Percentiles rank a stretch among this genome's conserved stretches.
Evolutionary conservation across 345 rosid species (phyloP).

Genomic region (Pugionium cornutum): DNA sequence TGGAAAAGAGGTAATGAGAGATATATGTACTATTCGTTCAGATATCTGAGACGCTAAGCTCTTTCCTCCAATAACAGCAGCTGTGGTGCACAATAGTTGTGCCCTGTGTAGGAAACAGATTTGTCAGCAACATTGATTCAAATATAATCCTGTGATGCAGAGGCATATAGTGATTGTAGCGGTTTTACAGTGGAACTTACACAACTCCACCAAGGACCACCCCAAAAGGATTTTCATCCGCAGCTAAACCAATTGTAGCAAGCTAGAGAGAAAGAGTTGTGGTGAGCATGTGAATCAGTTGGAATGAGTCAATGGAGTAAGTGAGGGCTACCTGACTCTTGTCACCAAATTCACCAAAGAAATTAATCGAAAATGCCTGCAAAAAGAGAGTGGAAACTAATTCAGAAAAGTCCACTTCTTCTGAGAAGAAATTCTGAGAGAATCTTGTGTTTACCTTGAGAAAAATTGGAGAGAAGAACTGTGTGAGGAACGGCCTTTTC

Average conservation of each 20-base stretch:
- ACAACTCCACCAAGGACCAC: constrained; percentile 89
- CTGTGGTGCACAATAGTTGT: constrained; percentile 85
- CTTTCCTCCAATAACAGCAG: constrained; percentile 97
- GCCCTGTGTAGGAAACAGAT: constrained; percentile 52
- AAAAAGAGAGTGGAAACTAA: constrained; percentile 25
- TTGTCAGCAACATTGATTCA: constrained; percentile 16
- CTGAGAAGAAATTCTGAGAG: neutral
- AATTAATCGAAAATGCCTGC: constrained; percentile 96
- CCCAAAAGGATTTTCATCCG: constrained; percentile 91
- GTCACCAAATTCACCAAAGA: constrained; percentile 99
- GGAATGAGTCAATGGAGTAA: neutral
- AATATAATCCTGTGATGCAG: neutral
- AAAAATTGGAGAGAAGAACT: constrained; percentile 85
- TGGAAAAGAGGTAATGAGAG: neutral
- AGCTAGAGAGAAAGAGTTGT: constrained; percentile 52
- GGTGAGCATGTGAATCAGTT: constrained; percentile 25
- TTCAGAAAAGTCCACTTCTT: neutral
- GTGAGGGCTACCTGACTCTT: constrained; percentile 80
- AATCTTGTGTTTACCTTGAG: constrained; percentile 59
- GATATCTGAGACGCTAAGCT: constrained; percentile 98
- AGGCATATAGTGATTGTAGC: neutral
- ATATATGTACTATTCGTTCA: constrained; percentile 57
- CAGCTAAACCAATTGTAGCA: constrained; percentile 95
- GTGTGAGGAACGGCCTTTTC: constrained; percentile 66
- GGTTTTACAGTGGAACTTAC: constrained; percentile 50